Conservation (phyloP, 1,139 yeast species). For the Pichia sp. region DNA sequence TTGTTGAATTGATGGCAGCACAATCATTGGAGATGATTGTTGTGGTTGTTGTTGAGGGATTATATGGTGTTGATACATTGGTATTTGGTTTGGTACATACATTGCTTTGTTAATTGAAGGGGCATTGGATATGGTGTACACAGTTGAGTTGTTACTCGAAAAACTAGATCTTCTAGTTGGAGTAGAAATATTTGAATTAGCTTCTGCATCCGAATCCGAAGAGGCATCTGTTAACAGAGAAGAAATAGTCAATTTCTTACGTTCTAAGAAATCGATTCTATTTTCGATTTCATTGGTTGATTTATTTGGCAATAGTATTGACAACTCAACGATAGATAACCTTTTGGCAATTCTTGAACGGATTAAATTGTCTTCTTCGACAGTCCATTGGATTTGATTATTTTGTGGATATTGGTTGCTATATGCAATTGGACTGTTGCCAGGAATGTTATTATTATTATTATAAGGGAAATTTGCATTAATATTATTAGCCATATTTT, state of each 20-base stretch:
- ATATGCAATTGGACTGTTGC: background rate
- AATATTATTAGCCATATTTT: too few relatives aligned
- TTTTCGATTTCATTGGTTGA: constrained; percentile 73
- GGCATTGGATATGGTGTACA: too few relatives aligned
- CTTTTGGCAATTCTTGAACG: constrained; percentile 57
- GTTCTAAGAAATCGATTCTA: constrained; percentile 57
- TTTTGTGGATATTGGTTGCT: background rate
- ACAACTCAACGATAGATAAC: constrained; percentile 69
- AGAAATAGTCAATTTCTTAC: constrained; percentile 19
- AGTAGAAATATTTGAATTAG: background rate
- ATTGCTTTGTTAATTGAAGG: too few relatives aligned
- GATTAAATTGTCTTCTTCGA: constrained; percentile 75
- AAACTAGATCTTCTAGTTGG: constrained; percentile 7
- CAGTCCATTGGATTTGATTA: constrained; percentile 26
- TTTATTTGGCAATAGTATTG: constrained; percentile 68
- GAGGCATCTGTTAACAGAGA: constrained; percentile 15
- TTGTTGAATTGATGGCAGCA: too few relatives aligned
- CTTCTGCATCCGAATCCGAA: background rate
- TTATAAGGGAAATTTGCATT: too few relatives aligned
- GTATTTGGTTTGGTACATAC: background rate
- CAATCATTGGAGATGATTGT: too few relatives aligned
- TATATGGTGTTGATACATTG: background rate
- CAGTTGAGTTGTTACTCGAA: constrained; percentile 1
- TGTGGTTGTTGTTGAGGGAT: too few relatives aligned
- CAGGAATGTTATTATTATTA: too few relatives aligned